phyloP scores from a whole-genome alignment of 352 stramenopile species.

The Globisporangium iwayamae region DNA sequence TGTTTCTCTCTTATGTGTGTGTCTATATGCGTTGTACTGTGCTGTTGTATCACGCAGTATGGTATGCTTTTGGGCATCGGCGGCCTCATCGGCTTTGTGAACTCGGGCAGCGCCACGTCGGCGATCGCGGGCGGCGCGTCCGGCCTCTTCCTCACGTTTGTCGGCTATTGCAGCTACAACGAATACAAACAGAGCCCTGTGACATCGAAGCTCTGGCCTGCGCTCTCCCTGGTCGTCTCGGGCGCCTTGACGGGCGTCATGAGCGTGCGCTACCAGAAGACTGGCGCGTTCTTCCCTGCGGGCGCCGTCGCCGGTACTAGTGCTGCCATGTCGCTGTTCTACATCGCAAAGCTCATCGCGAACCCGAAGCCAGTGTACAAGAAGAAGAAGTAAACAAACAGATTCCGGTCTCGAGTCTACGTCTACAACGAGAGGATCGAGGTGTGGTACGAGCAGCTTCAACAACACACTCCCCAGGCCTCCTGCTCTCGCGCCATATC shows the following conservation, averaged over 20 bases:
- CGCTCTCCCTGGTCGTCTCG: slow-evolving; percentile 57
- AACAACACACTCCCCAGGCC: not conserved
- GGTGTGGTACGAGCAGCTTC: not conserved
- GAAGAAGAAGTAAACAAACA: slow-evolving; percentile 47
- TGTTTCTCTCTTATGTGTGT: slow-evolving; percentile 2
- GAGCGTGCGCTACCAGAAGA: slow-evolving; percentile 74
- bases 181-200: slow-evolving; percentile 79
- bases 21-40: not conserved
- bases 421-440: not conserved
- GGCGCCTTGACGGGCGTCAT: slow-evolving; percentile 69
- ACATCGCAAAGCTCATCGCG: slow-evolving; percentile 66
- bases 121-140: slow-evolving; percentile 56
- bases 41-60: slow-evolving; percentile 39
- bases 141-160: slow-evolving; percentile 69
- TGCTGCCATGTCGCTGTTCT: slow-evolving; percentile 77
- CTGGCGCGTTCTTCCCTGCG: slow-evolving; percentile 66
- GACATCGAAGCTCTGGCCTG: slow-evolving; percentile 79
- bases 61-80: slow-evolving; percentile 66
- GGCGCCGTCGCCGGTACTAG: slow-evolving; percentile 60
- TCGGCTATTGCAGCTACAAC: slow-evolving; percentile 83
- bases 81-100: slow-evolving; percentile 72
- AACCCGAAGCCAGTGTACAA: slow-evolving; percentile 78
- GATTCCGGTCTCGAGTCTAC: not conserved
- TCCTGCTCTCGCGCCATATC: no score
- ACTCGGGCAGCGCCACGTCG: slow-evolving; percentile 67